These are phyloP conservation scores for Fraxinus platypoda DNA, from an alignment of 305 asterid species.

Conservation along the genomic window DNA sequence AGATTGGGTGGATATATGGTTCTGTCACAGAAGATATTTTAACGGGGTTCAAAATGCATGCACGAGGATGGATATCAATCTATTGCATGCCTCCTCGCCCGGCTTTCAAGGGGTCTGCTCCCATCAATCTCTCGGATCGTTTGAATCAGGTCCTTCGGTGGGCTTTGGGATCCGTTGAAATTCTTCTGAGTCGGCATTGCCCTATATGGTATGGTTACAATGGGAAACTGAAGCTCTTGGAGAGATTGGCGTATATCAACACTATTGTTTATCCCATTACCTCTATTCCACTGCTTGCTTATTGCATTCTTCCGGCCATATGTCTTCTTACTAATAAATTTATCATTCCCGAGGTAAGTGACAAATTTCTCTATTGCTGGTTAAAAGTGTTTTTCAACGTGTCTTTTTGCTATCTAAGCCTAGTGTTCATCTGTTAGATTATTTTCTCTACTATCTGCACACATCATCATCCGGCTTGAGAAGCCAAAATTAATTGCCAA, in stretches of 20 bases:
- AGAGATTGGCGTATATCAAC: conserved; percentile 66
- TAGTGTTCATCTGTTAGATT: background rate
- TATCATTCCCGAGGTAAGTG: conserved; percentile 60
- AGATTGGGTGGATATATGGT: conserved; percentile 77
- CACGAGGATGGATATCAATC: conserved; percentile 69
- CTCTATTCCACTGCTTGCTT: conserved; percentile 58
- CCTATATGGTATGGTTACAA: conserved; percentile 74
- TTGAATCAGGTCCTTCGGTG: conserved; percentile 73
- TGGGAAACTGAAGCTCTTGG: conserved; percentile 51
- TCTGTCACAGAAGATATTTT: conserved; percentile 71
- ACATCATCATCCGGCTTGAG: background rate
- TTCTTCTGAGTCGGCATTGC: conserved; percentile 66
- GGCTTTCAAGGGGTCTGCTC: conserved; percentile 72
- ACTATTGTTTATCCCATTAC: conserved; percentile 71
- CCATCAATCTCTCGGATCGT: conserved; percentile 72
- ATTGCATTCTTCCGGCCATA: conserved; percentile 65
- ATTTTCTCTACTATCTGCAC: background rate
- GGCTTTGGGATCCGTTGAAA: conserved; percentile 72
- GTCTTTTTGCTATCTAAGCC: background rate
- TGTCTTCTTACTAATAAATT: conserved; percentile 70
- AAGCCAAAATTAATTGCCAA: background rate
- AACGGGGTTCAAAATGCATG: conserved; percentile 74
- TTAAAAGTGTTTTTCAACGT: background rate
- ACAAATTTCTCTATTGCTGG: background rate
- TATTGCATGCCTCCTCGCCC: conserved; percentile 71